A percentile compares a stretch with the other conserved stretches of the same genome.
Conservation (phyloP, 1,284 basidiomycete genomes). For the Microbotryomycetes sp. region DNA sequence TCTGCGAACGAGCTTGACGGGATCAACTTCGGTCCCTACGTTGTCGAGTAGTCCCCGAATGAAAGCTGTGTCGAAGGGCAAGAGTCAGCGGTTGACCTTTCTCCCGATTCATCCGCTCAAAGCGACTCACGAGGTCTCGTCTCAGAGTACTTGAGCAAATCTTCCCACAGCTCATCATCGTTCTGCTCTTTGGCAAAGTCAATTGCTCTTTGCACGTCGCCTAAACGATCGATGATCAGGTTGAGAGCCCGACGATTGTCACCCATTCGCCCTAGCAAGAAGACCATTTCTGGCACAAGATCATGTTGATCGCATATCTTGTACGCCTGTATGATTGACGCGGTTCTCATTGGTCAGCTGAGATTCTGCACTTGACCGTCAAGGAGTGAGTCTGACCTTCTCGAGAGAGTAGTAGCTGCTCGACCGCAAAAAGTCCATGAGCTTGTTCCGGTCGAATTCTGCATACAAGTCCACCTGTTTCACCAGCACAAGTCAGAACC, state of each 20-base stretch:
- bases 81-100: conserved; percentile 2
- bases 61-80: conserved; percentile 55
- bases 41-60: conserved; percentile 88
- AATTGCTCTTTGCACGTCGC: conserved; percentile 79
- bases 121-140: conserved; percentile 65
- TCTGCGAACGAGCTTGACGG: conserved; percentile 83
- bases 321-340: conserved; percentile 61
- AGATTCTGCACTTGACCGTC: neutral
- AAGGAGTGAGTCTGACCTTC: conserved; percentile 49
- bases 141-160: conserved; percentile 88
- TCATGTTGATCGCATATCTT: conserved; percentile 74
- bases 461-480: conserved; percentile 85
- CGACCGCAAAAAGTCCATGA: conserved; percentile 86
- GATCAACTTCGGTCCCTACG: conserved; percentile 87
- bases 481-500: neutral
- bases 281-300: conserved; percentile 94
- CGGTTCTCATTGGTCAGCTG: neutral
- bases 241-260: conserved; percentile 91
- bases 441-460: conserved; percentile 66
- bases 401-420: conserved; percentile 91
- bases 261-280: conserved; percentile 92
- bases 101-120: neutral
- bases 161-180: conserved; percentile 97
- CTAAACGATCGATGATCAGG: conserved; percentile 90
- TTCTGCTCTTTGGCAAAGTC: conserved; percentile 97